These are phyloP conservation scores for Phytophthora sp. DNA, from an alignment of 352 stramenopile genomes.

Conservation along the genomic window DNA sequence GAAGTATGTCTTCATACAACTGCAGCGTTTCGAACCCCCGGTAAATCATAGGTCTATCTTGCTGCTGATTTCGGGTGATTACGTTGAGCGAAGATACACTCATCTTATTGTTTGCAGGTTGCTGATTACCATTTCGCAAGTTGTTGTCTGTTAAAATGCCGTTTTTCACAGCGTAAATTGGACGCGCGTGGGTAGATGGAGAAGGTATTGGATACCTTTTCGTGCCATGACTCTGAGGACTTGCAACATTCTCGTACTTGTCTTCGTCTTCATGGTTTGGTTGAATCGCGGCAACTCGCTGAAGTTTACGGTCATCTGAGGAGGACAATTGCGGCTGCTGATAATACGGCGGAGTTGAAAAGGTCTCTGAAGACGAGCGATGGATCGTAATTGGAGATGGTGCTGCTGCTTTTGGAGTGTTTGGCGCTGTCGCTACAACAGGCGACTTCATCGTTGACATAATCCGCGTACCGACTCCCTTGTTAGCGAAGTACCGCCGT, in stretches of 20 bases:
- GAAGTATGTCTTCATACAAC: conserved; percentile 59
- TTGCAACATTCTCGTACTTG: conserved; percentile 13
- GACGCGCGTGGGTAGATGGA: background rate
- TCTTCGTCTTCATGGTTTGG: conserved; percentile 26
- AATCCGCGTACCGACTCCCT: conserved; percentile 8
- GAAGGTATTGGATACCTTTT: no score
- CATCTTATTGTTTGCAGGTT: conserved; percentile 1
- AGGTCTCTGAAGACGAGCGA: conserved; percentile 21
- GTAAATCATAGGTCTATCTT: conserved; percentile 31
- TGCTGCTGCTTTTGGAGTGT: conserved; percentile 8
- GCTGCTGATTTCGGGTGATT: background rate
- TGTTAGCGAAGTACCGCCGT: conserved; percentile 33
- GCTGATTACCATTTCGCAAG: conserved; percentile 36
- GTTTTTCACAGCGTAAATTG: conserved; percentile 24
- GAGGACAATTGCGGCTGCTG: background rate
- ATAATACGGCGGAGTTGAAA: conserved; percentile 11
- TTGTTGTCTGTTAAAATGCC: conserved; percentile 17
- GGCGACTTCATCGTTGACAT: conserved; percentile 9
- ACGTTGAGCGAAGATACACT: background rate
- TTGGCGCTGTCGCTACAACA: conserved; percentile 14
- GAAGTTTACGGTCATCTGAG: background rate
- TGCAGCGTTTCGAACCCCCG: conserved; percentile 39
- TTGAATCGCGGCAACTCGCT: background rate
- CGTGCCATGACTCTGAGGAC: no score
- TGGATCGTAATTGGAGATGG: conserved; percentile 6